Evolutionary conservation across 2,329 filamentous ascomycete species (phyloP).

Genomic region (Trichoderma breve): DNA sequence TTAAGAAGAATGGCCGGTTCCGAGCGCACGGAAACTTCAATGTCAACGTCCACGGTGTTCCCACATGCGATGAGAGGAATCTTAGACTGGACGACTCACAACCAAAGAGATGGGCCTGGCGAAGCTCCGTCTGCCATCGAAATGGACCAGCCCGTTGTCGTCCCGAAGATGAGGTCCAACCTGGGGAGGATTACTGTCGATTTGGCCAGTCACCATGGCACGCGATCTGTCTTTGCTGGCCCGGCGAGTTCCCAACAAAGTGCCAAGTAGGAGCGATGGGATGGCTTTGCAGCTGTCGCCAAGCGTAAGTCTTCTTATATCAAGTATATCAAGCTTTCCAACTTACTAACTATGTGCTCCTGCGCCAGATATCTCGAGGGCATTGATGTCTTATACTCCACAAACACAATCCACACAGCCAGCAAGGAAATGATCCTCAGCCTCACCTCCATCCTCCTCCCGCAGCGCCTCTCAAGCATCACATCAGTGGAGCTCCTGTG

Average conservation of each 20-base stretch:
- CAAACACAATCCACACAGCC: conserved; percentile 29
- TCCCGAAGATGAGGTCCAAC: conserved; percentile 19
- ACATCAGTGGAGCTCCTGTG: conserved; percentile 28
- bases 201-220: conserved; percentile 18
- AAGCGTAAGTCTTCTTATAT: conserved; percentile 32
- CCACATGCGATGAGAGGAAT: background rate
- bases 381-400: conserved; percentile 31
- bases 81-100: conserved; percentile 11
- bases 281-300: conserved; percentile 32
- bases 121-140: conserved; percentile 30
- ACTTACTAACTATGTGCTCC: background rate
- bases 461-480: conserved; percentile 26
- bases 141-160: conserved; percentile 13
- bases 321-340: background rate
- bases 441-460: conserved; percentile 24
- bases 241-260: conserved; percentile 22
- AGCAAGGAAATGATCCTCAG: conserved; percentile 25
- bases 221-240: conserved; percentile 25
- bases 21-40: conserved; percentile 6
- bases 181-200: conserved; percentile 25
- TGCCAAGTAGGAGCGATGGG: conserved; percentile 31
- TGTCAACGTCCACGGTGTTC: background rate
- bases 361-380: conserved; percentile 29
- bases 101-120: conserved; percentile 28
- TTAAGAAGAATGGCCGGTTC: background rate